Evolutionary conservation across 441 rosid species (phyloP).

Genomic region (Pelargonium fulgidum): DNA sequence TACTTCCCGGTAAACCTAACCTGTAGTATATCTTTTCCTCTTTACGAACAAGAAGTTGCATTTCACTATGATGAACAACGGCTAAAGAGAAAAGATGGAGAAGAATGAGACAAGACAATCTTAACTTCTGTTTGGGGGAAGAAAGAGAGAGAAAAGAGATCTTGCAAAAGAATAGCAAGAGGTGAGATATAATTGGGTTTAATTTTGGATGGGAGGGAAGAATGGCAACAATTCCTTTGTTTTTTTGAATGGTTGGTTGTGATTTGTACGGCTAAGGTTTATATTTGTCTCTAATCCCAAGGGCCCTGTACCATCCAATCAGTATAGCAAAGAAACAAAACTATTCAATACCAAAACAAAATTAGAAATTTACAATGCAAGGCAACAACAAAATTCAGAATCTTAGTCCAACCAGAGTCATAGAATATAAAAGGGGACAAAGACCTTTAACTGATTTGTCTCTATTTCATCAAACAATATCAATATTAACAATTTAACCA

Average conservation of each 20-base stretch:
- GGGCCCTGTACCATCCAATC: neutral
- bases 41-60: neutral
- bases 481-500: neutral
- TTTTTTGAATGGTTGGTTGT: neutral
- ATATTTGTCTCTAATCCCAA: neutral
- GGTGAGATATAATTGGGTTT: slow-evolving; percentile 18
- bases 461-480: neutral
- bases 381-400: no score
- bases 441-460: neutral
- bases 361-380: no score
- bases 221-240: neutral
- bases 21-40: neutral
- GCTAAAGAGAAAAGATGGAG: slow-evolving; percentile 5
- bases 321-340: neutral
- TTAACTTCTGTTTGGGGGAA: neutral
- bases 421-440: neutral
- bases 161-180: slow-evolving; percentile 13
- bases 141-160: slow-evolving; percentile 14
- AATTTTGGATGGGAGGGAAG: neutral
- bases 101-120: slow-evolving; percentile 10
- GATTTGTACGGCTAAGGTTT: neutral
- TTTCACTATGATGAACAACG: neutral
- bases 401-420: neutral
- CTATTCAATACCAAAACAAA: neutral
- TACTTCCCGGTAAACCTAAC: no score